A percentile compares a stretch with the other conserved stretches of the same genome.
These are phyloP conservation scores for Diutina mesorugosa DNA, from an alignment of 1,139 yeast species.

Conservation along the genomic window DNA sequence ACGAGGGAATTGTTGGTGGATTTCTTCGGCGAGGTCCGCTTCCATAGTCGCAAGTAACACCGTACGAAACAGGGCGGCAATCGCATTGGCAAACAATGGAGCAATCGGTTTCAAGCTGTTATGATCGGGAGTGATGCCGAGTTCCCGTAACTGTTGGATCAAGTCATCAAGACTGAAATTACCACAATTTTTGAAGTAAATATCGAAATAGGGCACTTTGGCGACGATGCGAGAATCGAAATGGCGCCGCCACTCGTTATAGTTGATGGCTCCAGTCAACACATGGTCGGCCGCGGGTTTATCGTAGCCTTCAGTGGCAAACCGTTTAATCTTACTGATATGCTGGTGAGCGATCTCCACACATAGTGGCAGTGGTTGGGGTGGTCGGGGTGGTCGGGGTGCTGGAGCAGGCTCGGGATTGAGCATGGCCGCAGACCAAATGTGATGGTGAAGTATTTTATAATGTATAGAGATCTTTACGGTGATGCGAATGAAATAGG, in stretches of 20 bases:
- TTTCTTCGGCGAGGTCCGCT: not conserved
- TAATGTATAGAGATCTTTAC: too few species aligned
- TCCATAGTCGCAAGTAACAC: not conserved
- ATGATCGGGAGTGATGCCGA: not conserved
- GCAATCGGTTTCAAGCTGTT: not conserved
- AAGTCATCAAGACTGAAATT: not conserved
- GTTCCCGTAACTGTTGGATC: not conserved
- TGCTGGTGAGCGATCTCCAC: not conserved
- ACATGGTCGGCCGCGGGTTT: not conserved
- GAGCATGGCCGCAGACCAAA: not conserved
- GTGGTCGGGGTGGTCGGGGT: not conserved
- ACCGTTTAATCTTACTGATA: not conserved
- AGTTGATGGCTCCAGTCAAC: not conserved
- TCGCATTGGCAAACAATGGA: not conserved
- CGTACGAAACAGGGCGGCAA: not conserved
- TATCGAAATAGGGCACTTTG: not conserved
- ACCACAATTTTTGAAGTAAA: not conserved
- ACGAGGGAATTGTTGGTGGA: not conserved
- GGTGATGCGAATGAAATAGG: too few species aligned
- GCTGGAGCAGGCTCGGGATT: not conserved
- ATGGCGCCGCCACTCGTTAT: not conserved
- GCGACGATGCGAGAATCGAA: not conserved
- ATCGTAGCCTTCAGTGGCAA: not conserved
- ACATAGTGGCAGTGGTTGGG: not conserved
- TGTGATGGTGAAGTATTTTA: too few species aligned